Percentiles rank a stretch among this genome's conserved stretches.
Conservation (phyloP, 345 rosid genomes). For the Syzygium jambos region DNA sequence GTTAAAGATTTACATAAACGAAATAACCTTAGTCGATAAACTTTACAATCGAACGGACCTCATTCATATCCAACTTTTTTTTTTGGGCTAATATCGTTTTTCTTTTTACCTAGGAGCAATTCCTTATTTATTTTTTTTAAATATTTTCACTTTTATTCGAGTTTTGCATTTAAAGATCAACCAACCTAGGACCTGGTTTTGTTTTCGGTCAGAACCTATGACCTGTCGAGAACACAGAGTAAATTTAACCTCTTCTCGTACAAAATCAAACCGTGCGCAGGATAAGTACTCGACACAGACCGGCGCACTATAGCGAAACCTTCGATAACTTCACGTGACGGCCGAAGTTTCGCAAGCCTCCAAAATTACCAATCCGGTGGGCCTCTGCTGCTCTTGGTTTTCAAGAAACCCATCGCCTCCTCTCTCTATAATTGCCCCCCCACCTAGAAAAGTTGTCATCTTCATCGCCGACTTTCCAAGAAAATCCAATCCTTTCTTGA, state of each 20-base stretch:
- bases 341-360: neutral
- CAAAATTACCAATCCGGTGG: neutral
- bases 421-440: neutral
- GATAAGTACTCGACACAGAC: neutral
- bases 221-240: neutral
- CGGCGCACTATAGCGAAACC: neutral
- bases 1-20: neutral
- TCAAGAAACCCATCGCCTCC: neutral
- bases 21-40: neutral
- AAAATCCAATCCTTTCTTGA: neutral
- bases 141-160: neutral
- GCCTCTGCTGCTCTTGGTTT: neutral
- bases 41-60: neutral
- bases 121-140: too few relatives aligned
- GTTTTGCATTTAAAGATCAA: neutral
- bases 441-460: neutral
- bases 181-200: neutral
- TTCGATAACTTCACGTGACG: neutral
- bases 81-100: neutral
- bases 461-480: neutral
- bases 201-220: neutral
- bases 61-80: fast-evolving
- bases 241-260: neutral
- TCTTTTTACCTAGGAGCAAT: neutral
- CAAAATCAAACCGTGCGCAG: neutral